These are phyloP conservation scores for Pyrenochaeta sp. DNA, from an alignment of 2,329 filamentous ascomycete genomes.

Conservation along the genomic window DNA sequence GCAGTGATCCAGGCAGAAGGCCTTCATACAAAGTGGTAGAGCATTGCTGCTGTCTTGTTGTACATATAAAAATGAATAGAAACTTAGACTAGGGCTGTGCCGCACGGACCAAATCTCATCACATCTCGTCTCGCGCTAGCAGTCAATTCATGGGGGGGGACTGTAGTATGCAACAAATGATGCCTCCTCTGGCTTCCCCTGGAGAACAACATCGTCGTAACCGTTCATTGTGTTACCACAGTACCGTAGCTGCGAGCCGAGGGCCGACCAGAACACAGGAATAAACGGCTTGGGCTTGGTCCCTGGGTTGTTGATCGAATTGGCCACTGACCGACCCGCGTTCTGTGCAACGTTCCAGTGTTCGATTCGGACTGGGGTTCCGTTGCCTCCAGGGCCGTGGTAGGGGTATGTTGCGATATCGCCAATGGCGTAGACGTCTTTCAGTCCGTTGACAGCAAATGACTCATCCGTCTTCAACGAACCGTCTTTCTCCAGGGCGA, in stretches of 20 bases:
- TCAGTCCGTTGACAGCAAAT: constrained; percentile 77
- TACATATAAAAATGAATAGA: too few relatives aligned
- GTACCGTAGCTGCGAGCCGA: constrained; percentile 89
- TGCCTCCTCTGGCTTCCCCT: constrained; percentile 73
- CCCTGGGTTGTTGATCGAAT: constrained; percentile 74
- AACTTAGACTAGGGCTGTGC: too few relatives aligned
- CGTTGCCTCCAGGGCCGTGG: constrained; percentile 83
- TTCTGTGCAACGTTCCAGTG: constrained; percentile 99
- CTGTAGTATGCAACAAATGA: constrained; percentile 95
- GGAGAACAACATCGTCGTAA: constrained; percentile 84
- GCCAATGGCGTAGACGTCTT: constrained; percentile 90
- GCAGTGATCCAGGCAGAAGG: too few relatives aligned
- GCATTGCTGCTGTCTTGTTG: too few relatives aligned
- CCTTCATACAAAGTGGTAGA: too few relatives aligned
- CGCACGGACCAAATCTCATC: too few relatives aligned
- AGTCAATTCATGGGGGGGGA: too few relatives aligned
- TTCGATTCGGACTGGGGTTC: constrained; percentile 81
- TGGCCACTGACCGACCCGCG: constrained; percentile 80
- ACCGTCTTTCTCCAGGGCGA: constrained; percentile 83
- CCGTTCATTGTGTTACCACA: constrained; percentile 86
- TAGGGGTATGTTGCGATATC: constrained; percentile 97
- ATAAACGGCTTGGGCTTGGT: constrained; percentile 76
- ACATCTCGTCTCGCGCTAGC: too few relatives aligned
- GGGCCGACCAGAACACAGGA: constrained; percentile 95
- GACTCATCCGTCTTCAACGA: constrained; percentile 82